A percentile compares a stretch with the other conserved stretches of the same genome.
These are phyloP conservation scores for Closterium sp. DNA, from an alignment of 139 green algal genomes.

Conservation along the genomic window DNA sequence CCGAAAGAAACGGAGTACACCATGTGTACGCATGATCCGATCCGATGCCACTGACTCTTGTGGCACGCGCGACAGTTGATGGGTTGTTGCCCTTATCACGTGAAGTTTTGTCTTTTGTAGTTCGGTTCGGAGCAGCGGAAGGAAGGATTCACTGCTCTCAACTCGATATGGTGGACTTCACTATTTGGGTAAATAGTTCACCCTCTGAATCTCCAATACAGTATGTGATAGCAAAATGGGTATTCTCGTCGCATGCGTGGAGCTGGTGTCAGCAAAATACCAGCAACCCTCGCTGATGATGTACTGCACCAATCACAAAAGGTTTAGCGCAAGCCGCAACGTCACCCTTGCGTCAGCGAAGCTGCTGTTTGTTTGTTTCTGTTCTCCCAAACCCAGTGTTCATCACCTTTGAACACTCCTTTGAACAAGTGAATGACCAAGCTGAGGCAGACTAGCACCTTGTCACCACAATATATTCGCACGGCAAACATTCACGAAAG, in stretches of 20 bases:
- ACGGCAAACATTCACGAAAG: background rate
- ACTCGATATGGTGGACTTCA: background rate
- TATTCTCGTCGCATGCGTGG: no score
- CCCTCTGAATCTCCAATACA: background rate
- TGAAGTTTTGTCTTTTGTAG: background rate
- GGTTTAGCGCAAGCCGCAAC: background rate
- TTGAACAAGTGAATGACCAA: no score
- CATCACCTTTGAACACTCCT: background rate
- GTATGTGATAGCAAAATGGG: no score
- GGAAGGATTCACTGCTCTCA: background rate
- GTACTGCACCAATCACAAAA: background rate
- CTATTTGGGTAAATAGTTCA: background rate
- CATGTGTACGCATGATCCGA: background rate
- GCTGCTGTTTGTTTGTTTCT: background rate
- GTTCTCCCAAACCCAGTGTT: background rate
- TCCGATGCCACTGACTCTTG: background rate
- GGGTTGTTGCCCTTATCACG: background rate
- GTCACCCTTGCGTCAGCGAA: background rate
- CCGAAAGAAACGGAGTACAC: background rate
- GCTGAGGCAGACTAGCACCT: background rate
- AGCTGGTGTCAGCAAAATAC: background rate
- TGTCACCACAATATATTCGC: background rate
- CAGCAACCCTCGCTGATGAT: background rate
- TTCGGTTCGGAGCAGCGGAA: background rate
- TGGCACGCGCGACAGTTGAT: background rate